A percentile compares a stretch with the other conserved stretches of the same genome.
These are phyloP conservation scores for Geotrichum phurueaensis DNA, from an alignment of 1,139 yeast species.

Conservation along the genomic window DNA sequence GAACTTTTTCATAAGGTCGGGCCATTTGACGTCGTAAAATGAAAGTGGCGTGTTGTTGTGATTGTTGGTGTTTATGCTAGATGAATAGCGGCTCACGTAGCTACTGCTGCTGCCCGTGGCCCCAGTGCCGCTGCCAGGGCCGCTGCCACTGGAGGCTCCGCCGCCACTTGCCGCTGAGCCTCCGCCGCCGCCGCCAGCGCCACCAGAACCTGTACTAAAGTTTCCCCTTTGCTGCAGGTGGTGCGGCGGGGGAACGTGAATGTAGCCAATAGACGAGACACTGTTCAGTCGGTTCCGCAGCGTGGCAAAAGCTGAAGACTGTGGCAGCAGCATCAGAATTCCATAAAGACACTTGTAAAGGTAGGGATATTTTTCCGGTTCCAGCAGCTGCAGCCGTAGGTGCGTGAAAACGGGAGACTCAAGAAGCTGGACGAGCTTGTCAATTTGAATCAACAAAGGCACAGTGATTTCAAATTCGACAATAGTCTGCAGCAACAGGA, in stretches of 20 bases:
- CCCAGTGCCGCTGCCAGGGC: not conserved
- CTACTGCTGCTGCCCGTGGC: not conserved
- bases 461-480: constrained; percentile 72
- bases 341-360: constrained; percentile 88
- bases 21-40: constrained; percentile 37
- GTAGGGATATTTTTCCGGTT: constrained; percentile 77
- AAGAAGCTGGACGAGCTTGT: constrained; percentile 69
- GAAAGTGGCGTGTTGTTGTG: constrained; percentile 14
- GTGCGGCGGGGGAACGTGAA: constrained; percentile 28
- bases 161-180: constrained; percentile 1
- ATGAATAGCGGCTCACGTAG: constrained; percentile 12
- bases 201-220: not conserved
- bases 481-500: constrained; percentile 64
- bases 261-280: constrained; percentile 40
- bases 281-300: constrained; percentile 70
- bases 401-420: constrained; percentile 90
- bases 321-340: constrained; percentile 88
- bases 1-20: constrained; percentile 59
- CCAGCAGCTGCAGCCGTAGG: constrained; percentile 76
- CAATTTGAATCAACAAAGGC: constrained; percentile 67
- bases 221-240: constrained; percentile 9
- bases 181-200: not conserved
- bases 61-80: constrained; percentile 11
- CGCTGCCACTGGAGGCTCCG: constrained; percentile 2
- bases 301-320: constrained; percentile 83